These are phyloP conservation scores for Sugiyamaella chiloensis DNA, from an alignment of 805 yeast genomes.

Conservation along the genomic window DNA sequence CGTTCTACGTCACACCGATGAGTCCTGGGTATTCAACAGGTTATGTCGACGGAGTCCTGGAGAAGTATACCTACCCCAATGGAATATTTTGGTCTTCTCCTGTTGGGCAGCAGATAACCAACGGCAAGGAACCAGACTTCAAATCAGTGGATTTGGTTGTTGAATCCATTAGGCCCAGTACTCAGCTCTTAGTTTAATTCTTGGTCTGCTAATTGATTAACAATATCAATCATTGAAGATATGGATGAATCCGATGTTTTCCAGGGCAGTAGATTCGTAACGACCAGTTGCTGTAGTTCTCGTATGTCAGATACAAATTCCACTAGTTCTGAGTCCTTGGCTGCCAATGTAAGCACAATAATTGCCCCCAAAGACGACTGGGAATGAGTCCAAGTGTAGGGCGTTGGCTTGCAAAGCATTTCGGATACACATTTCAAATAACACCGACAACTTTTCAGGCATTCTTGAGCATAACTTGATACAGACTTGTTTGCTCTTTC, in stretches of 20 bases:
- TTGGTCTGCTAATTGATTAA: not conserved
- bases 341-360: constrained; percentile 12
- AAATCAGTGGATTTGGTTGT: not conserved
- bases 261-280: constrained; percentile 11
- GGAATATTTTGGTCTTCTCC: constrained; percentile 33
- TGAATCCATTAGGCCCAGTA: not conserved
- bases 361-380: constrained; percentile 14
- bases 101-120: constrained; percentile 19
- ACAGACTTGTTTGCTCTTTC: not conserved
- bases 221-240: not conserved
- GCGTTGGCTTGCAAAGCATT: constrained; percentile 11
- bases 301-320: constrained; percentile 9
- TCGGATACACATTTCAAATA: constrained; percentile 7
- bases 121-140: not conserved
- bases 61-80: constrained; percentile 29
- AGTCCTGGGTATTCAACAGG: constrained; percentile 35
- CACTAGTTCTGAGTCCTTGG: constrained; percentile 1
- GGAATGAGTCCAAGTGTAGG: constrained; percentile 16
- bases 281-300: constrained; percentile 8
- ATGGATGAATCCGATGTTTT: constrained; percentile 3
- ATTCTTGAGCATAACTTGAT: constrained; percentile 8
- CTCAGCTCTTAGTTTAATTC: not conserved
- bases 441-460: constrained; percentile 10
- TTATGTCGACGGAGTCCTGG: constrained; percentile 27
- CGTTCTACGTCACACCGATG: constrained; percentile 32